phyloP scores from a whole-genome alignment of 352 stramenopile species.

The Globisporangium apiculatum region DNA sequence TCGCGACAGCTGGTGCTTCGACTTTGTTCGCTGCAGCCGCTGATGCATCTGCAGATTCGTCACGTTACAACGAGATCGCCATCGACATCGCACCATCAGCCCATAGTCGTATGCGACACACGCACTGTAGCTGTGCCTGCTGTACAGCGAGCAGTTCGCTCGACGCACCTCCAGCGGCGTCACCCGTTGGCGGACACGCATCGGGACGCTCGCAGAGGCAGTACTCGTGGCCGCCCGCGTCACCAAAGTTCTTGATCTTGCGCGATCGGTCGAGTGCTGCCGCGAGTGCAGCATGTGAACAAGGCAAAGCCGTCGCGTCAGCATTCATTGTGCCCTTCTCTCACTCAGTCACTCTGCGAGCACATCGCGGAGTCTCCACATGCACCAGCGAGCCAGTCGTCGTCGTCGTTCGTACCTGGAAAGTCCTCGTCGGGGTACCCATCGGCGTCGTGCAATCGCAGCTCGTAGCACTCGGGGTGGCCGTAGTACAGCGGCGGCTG shows the following conservation, averaged over 20 bases:
- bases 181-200: constrained; percentile 65
- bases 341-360: no score
- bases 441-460: constrained; percentile 78
- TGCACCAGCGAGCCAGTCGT: no score
- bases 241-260: constrained; percentile 90
- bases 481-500: constrained; percentile 79
- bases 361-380: no score
- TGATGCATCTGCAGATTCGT: constrained; percentile 12
- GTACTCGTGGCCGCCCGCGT: constrained; percentile 81
- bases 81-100: no score
- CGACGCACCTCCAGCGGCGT: constrained; percentile 32
- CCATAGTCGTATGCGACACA: not conserved
- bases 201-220: constrained; percentile 83
- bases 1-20: constrained; percentile 26
- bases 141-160: no score
- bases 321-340: no score
- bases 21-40: constrained; percentile 16
- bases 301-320: no score
- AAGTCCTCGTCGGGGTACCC: constrained; percentile 85
- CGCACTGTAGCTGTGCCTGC: not conserved
- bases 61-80: not conserved
- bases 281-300: no score
- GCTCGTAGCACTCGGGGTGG: constrained; percentile 82
- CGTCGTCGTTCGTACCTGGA: constrained; percentile 33
- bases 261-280: constrained; percentile 72